These are phyloP conservation scores for Neonectria punicea DNA, from an alignment of 2,329 filamentous ascomycete genomes.

Conservation along the genomic window DNA sequence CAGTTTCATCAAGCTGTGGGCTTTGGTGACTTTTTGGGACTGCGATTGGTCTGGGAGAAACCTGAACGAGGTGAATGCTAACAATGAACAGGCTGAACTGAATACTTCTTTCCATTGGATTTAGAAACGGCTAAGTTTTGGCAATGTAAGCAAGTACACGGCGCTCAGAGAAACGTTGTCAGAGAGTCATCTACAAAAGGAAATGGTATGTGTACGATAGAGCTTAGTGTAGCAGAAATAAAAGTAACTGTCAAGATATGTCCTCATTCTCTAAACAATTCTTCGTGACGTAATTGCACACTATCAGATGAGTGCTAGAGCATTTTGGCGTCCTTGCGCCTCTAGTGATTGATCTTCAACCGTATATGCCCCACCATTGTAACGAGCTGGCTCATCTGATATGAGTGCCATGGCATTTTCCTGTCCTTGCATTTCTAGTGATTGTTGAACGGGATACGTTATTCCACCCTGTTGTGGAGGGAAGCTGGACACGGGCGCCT, in stretches of 20 bases:
- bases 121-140: neutral
- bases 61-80: conserved; percentile 39
- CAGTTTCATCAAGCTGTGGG: conserved; percentile 66
- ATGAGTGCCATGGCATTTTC: neutral
- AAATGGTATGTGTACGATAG: neutral
- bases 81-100: conserved; percentile 7
- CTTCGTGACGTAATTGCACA: neutral
- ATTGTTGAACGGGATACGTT: neutral
- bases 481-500: too few relatives aligned
- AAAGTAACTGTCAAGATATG: neutral
- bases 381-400: neutral
- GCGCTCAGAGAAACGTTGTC: neutral
- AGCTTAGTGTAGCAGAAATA: neutral
- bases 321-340: neutral
- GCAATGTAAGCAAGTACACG: neutral
- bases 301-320: neutral
- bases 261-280: neutral
- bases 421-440: neutral
- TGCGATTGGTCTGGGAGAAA: conserved; percentile 50
- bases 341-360: neutral
- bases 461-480: too few relatives aligned
- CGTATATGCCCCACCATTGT: neutral
- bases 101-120: conserved; percentile 14
- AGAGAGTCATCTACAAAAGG: too few relatives aligned
- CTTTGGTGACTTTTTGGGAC: conserved; percentile 62